Base-by-base conservation (phyloP, 2,329 filamentous ascomycete species). In the Arthroderma sp. region DNA sequence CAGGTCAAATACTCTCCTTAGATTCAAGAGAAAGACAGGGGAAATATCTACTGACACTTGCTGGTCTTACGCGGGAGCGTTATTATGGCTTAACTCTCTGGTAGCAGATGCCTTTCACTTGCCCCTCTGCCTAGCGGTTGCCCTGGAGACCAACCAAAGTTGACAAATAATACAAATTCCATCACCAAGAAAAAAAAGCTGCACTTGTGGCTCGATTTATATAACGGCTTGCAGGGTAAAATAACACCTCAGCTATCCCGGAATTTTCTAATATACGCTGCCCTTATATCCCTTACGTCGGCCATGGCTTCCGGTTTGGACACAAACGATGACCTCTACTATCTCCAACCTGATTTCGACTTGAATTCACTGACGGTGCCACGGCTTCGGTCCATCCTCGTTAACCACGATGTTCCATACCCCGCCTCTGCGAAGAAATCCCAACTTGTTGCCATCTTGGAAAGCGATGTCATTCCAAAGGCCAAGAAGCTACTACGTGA, bases 391-490 rank as follows among this genome's bases (percentile, higher is more conserved):
- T 91, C 87, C 53, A 94, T 97, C 63, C 82, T 98, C 58, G 87
- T 97, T 66, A 86, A 84, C 63, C 88, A 98, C 74, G 87, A 90
- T 68, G 77, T 97, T 66, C 75, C 83, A 38, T 97, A 95, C 69
- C 86, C 91, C 4, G 85, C 88, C 0, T 91, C 85, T 3, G 90
- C 93, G 11, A 98, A 97, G 76, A 98, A 98, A 76, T 76, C 83
- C 0, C 86, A 95, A 67, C 82, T 98, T 21, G 79, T 98, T 60
- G 83, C 87, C 6, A 82, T 97, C 51, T 90, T 98, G 72, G 84
- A 86, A 67, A 78, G 86, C 33, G 77, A 93, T 61, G 80, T 98
- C 28, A 74, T 88, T 3, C 87, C 91, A 0, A 85, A 91, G 65
- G 85, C 88, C 1, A 81, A 81, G 63, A 87, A 86, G 71, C 80